Evolutionary conservation across 208 protist species (phyloP), one percentile per base, ranked within the genome.

Genomic region (Wallacemonas sp.): DNA sequence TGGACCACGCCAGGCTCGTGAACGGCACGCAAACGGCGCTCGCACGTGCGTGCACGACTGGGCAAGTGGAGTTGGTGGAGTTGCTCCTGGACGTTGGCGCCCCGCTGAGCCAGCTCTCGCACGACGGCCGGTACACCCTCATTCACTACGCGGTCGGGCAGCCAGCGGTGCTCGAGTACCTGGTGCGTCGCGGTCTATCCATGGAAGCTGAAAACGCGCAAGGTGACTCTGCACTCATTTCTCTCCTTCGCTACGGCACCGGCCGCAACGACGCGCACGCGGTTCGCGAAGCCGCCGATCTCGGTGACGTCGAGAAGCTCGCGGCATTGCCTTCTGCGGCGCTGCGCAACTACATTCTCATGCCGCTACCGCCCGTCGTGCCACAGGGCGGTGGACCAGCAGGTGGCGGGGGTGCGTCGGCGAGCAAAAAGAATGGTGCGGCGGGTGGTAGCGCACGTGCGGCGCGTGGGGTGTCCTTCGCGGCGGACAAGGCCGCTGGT

Each of bases 111-210:
- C 75, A 86, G 54, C 63, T 95, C 21, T 92, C 85, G 10, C 32
- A 69, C 2, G 87, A 95, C 46, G 90, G 90, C 1, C 84, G 81
- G 19, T 95, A 95, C 72, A 92, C 90, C 8, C 77, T 95, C 6
- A 78, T 95, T 10, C 90, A 95, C 72, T 92, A 92, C 74, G 82
- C 86, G 19, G 85, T 73, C 0, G 86, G 65, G 0, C 86, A 91
- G n/a, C 84, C 85, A 3, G 61, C 42, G 24, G 61, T 73, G 21
- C 39, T 89, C 37, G 53, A 61, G 9, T 77, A 68, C 60, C 60
- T 81, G 10, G 26, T 68, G 17, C 69, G 60, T 17, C 86, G 81
- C 21, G 90, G 90, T 1, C 65, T 93, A 13, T 78, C 74, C 22
- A 68, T 92, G 19, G 85, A 93, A 48, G 63, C 61, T 17, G 73